Conservation (phyloP, 768 basidiomycete species). For the Kockovaella imperatae region DNA sequence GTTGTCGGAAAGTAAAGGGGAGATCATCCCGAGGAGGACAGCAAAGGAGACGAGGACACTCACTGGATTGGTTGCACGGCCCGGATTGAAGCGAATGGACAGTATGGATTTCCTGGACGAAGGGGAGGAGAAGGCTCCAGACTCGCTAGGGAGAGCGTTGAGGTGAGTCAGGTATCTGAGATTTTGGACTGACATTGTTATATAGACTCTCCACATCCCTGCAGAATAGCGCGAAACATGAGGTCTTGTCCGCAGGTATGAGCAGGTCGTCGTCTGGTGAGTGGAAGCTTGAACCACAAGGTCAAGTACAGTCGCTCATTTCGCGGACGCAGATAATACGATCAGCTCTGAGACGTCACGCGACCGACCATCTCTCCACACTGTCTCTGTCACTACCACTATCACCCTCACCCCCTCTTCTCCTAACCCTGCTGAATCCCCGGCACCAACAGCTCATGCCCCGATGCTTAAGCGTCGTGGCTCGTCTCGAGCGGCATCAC, state of each 20-base stretch:
- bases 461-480: slow-evolving; percentile 10
- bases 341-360: background rate
- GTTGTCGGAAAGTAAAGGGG: slow-evolving; percentile 26
- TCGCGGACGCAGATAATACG: background rate
- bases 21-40: slow-evolving; percentile 16
- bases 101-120: slow-evolving; percentile 37
- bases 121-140: slow-evolving; percentile 7
- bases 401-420: slow-evolving; percentile 21
- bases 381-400: slow-evolving; percentile 3
- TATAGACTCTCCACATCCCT: slow-evolving; percentile 30
- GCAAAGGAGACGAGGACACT: slow-evolving; percentile 20
- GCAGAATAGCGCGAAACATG: slow-evolving; percentile 34
- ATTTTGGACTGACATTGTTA: background rate
- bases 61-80: slow-evolving; percentile 9
- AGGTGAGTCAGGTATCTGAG: slow-evolving; percentile 14
- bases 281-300: background rate
- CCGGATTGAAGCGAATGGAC: slow-evolving; percentile 26
- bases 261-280: slow-evolving; percentile 13
- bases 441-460: slow-evolving; percentile 4
- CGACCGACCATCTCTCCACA: background rate
- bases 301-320: background rate
- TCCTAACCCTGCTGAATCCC: slow-evolving; percentile 4
- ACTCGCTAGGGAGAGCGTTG: slow-evolving; percentile 17
- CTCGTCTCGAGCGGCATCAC: slow-evolving; percentile 12
- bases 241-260: slow-evolving; percentile 8